Evolutionary conservation across 495 filamentous ascomycete genomes (phyloP).

Genomic region (Xylaria acuta): DNA sequence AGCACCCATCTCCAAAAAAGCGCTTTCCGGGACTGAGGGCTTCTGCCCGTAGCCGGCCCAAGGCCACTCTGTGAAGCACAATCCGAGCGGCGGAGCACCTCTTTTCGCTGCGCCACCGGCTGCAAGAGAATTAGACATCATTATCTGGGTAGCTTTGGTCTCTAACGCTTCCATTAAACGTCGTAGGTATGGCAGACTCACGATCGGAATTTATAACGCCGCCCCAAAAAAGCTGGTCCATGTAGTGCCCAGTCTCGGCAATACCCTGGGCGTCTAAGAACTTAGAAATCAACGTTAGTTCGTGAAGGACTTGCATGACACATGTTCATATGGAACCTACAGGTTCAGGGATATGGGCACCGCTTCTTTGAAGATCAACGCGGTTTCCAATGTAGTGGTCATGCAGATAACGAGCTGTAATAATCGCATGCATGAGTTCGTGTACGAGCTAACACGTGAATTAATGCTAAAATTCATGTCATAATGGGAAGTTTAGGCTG

Average conservation of each 20-base stretch:
- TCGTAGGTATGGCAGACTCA: background rate
- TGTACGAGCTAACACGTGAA: background rate
- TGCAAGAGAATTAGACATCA: background rate
- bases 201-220: background rate
- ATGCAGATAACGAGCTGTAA: background rate
- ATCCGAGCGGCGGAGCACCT: background rate
- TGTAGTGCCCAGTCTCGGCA: conserved; percentile 6
- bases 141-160: background rate
- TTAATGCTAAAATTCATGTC: background rate
- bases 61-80: background rate
- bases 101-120: background rate
- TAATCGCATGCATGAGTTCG: conserved; percentile 5
- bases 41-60: background rate
- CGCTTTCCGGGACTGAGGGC: background rate
- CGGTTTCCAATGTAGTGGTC: background rate
- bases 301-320: background rate
- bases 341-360: background rate
- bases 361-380: background rate
- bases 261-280: background rate
- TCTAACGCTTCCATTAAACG: background rate
- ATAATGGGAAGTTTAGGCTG: background rate
- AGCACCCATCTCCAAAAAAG: background rate
- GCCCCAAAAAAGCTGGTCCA: conserved; percentile 1
- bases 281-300: background rate
- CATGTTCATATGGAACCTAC: background rate